Evolutionary conservation across 805 yeast species (phyloP), one percentile per base, ranked within the genome.

Genomic region (Suhomyces sp.): DNA sequence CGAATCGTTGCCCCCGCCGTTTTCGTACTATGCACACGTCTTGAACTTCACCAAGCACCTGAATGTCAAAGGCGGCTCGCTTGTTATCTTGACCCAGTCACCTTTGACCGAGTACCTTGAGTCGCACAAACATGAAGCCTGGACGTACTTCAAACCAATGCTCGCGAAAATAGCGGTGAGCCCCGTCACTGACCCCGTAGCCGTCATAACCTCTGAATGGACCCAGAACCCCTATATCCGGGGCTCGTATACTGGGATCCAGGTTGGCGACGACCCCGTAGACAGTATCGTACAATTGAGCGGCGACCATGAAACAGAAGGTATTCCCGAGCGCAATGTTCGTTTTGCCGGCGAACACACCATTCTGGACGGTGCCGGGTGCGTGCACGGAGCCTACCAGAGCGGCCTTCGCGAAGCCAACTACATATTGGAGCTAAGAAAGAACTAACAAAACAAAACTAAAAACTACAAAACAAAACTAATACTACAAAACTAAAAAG

Each of bases 331-430:
- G 10, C 60, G 66, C 3, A 73, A 76, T 7, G 70, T 91, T 2
- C 74, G 96, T 44, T 91, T 91, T 74, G 97, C 97, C 0, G 97
- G 97, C 6, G 97, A 91, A 64, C 97, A 91, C 66, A 87, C 97
- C 0, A 82, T 84, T 22, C 70, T 82, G 59, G 96, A 90, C 58
- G 97, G 96, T 6, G 87, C 90, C 13, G 97, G 97, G 0, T 91
- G 96, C 60, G 94, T 87, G 5, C 96, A 91, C 65, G 97, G 96
- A 0, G 97, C 97, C 0, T 90, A 89, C 83, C 73, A 75, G 55
- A 86, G 93, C 61, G 97, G 93, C 1, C 63, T 61, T 47, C 72
- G 93, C 56, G 85, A 80, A 53, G 83, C 82, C 4, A 51, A 60
- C 23, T 72, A 76, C 73, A 71, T 74, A 29, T 19, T 38, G 10